Percentiles rank a stretch among this genome's conserved stretches.
These are phyloP conservation scores for Candida fluviatilis DNA, from an alignment of 805 yeast genomes.

Conservation along the genomic window DNA sequence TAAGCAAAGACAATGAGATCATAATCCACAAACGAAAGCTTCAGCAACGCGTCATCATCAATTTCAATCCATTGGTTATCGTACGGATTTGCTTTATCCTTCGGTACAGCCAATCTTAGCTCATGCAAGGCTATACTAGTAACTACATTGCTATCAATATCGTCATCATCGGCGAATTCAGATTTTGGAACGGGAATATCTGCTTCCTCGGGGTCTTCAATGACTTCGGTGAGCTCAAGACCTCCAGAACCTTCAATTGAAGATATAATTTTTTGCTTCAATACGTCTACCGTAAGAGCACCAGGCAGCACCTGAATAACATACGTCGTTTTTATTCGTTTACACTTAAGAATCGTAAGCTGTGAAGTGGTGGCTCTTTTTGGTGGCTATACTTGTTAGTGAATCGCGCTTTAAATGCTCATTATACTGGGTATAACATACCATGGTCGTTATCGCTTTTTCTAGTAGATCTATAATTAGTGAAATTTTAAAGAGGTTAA, in stretches of 20 bases:
- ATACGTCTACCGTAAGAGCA: slow-evolving; percentile 14
- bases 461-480: no score
- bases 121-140: slow-evolving; percentile 10
- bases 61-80: slow-evolving; percentile 33
- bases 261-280: slow-evolving; percentile 23
- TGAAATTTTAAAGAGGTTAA: background rate
- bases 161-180: slow-evolving; percentile 26
- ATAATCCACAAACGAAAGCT: slow-evolving; percentile 34
- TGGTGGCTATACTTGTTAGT: no score
- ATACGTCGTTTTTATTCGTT: slow-evolving; percentile 28
- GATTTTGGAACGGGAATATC: slow-evolving; percentile 38
- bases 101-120: slow-evolving; percentile 40
- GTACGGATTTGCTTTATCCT: slow-evolving; percentile 31
- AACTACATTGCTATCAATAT: slow-evolving; percentile 1
- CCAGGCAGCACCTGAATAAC: slow-evolving; percentile 20
- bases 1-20: slow-evolving; percentile 40
- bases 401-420: no score
- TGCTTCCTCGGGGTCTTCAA: slow-evolving; percentile 18
- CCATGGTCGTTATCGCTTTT: no score
- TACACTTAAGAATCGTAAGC: slow-evolving; percentile 38
- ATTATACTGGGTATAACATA: no score
- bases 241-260: slow-evolving; percentile 51
- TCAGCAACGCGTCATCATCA: slow-evolving; percentile 24
- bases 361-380: no score
- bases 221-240: slow-evolving; percentile 15